A percentile compares a stretch with the other conserved stretches of the same genome.
These are phyloP conservation scores for Adenanthera pavonina DNA, from an alignment of 306 rosid genomes.

Conservation along the genomic window DNA sequence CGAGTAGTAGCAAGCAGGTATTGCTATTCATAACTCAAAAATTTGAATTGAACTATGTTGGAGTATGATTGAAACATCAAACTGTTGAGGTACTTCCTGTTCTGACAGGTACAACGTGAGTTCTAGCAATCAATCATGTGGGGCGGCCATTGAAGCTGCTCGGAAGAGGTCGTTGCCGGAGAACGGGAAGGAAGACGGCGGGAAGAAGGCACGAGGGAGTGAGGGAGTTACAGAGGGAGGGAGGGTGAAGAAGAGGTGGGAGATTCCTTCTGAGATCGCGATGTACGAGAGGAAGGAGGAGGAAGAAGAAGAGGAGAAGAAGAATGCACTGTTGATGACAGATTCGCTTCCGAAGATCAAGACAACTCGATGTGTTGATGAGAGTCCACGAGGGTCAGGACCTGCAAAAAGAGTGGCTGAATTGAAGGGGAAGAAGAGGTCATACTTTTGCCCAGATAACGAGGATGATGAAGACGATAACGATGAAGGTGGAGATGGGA, in stretches of 20 bases:
- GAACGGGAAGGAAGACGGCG: constrained; percentile 53
- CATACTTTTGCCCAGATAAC: constrained; percentile 51
- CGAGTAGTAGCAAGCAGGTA: constrained; percentile 79
- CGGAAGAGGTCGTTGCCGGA: constrained; percentile 80
- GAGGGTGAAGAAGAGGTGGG: constrained; percentile 71
- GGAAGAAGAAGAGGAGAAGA: background rate
- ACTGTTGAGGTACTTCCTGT: background rate
- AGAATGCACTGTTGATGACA: constrained; percentile 28
- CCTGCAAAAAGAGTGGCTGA: constrained; percentile 79
- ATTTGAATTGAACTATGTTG: background rate
- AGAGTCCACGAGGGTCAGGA: constrained; percentile 85
- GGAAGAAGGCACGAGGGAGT: constrained; percentile 41
- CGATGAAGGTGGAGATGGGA: constrained; percentile 36
- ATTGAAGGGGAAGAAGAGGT: constrained; percentile 56
- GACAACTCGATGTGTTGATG: constrained; percentile 46
- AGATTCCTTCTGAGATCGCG: constrained; percentile 51
- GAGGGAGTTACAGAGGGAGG: constrained; percentile 45
- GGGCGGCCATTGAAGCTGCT: constrained; percentile 47
- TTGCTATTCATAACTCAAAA: background rate
- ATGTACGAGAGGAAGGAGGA: constrained; percentile 46
- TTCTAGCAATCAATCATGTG: constrained; percentile 14
- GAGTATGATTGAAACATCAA: background rate
- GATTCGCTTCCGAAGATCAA: constrained; percentile 72
- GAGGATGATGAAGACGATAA: background rate
- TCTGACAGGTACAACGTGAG: constrained; percentile 50